Evolutionary conservation across 352 stramenopile genomes (phyloP), one percentile per base, ranked within the genome.

Genomic region (Aphanomyces stellatus): DNA sequence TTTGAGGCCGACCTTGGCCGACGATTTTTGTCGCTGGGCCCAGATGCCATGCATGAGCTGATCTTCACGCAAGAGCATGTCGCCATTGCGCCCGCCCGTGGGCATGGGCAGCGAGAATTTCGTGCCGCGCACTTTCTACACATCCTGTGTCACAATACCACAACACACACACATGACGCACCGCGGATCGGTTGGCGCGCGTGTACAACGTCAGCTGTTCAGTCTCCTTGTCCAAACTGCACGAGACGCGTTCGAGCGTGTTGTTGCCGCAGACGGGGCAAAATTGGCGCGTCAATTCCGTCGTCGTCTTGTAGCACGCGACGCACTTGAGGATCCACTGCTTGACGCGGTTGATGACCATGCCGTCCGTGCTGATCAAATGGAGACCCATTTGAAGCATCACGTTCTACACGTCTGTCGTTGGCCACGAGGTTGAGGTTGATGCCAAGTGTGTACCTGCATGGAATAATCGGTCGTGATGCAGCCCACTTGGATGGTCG

Each of bases 91-190:
- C 4, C 88, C 91, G 57, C 91, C 90, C 69, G 95, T 96, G 28
- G 95, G 85, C 75, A 98, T 98, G 7, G 96, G 96, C 17, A 99
- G 76, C n/a, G 95, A 97, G 76, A 97, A 99, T 74, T 98, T 98
- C 61, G 93, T 98, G 42, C 97, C 97, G 55, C 90, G 87, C 42
- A 97, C 83, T 78, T 98, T 98, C 46, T 88, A 64, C 27, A 8
- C 7, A 55, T 53, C 31, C 2, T 33, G 17, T 4, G 28, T 15
- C 5, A 8, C 48, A 37, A 17, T 17, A 33, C 22, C 3, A 15
- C 10, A 42, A 28, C 10, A 62, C 19, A 2, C 5, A 24, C n/a
- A 28, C 27, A 27, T 28, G 40, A 1, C 19, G 41, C 57, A 67
- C 60, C 43, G 75, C 78, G 8, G 86, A 82, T 22, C 86, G 84